These are phyloP conservation scores for Penicillium goetzii DNA, from an alignment of 495 filamentous ascomycete genomes.

Conservation along the genomic window DNA sequence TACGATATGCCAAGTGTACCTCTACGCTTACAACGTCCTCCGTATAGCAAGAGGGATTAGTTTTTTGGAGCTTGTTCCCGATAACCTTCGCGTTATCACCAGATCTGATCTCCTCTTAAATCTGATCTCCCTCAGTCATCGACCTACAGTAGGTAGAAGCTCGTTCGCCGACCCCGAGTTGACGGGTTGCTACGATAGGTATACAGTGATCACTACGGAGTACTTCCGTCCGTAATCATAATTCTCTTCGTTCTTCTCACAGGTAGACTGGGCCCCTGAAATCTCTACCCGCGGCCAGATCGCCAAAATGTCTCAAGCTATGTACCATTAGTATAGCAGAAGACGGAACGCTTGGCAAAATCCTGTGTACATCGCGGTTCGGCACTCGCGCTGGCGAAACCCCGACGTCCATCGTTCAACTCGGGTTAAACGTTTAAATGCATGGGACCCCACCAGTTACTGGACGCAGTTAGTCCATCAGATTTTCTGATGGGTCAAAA, in stretches of 20 bases:
- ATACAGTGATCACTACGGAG: background rate
- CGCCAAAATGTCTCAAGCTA: conserved; percentile 25
- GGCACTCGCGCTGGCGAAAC: conserved; percentile 15
- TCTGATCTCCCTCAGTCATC: background rate
- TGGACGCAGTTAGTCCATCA: background rate
- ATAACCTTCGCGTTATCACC: background rate
- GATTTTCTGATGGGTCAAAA: background rate
- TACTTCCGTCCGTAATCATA: too few species aligned
- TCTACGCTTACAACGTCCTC: background rate
- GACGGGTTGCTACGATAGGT: background rate
- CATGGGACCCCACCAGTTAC: too few species aligned
- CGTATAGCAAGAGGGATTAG: background rate
- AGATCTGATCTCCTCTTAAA: background rate
- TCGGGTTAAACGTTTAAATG: too few species aligned
- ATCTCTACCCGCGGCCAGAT: conserved; percentile 15
- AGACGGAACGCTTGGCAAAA: conserved; percentile 1
- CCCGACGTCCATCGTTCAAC: conserved; percentile 19
- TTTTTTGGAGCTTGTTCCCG: background rate
- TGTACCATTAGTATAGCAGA: conserved; percentile 4
- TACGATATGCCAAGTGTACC: background rate
- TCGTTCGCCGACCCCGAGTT: conserved; percentile 8
- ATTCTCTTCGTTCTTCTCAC: background rate
- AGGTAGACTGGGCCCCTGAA: conserved; percentile 12
- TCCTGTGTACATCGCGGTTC: conserved; percentile 9
- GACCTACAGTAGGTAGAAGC: too few species aligned